A percentile compares a stretch with the other conserved stretches of the same genome.
Conservation (phyloP, 768 basidiomycete genomes). For the Suillus ampliporus region DNA sequence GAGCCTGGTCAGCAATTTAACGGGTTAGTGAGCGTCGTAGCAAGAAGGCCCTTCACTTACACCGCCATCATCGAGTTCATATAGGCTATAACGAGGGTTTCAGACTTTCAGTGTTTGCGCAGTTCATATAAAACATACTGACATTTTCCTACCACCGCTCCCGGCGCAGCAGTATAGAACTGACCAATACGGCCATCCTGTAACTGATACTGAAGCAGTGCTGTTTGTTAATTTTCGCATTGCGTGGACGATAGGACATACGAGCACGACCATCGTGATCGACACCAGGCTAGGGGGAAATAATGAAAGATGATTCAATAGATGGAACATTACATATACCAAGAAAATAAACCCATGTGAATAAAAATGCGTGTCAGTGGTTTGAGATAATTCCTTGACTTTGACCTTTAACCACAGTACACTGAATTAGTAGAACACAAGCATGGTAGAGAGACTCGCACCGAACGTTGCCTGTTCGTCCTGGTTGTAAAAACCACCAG, state of each 20-base stretch:
- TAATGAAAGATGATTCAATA: not conserved
- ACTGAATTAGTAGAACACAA: slow-evolving; percentile 6
- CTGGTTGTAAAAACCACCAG: slow-evolving; percentile 20
- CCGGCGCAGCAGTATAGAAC: slow-evolving; percentile 19
- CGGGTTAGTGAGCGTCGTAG: not conserved
- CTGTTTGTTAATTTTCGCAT: not conserved
- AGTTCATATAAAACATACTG: not conserved
- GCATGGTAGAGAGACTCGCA: not conserved
- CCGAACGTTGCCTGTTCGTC: slow-evolving; percentile 16
- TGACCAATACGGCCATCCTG: slow-evolving; percentile 8
- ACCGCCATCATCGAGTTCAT: slow-evolving; percentile 31
- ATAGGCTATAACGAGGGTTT: slow-evolving; percentile 17
- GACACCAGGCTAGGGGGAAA: slow-evolving; percentile 12
- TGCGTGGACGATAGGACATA: slow-evolving; percentile 3
- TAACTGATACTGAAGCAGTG: slow-evolving; percentile 20
- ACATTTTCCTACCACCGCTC: slow-evolving; percentile 26
- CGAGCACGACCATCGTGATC: slow-evolving; percentile 15
- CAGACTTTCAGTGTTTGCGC: not conserved
- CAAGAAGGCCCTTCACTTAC: slow-evolving; percentile 15
- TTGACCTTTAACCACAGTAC: not conserved
- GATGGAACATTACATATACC: slow-evolving; percentile 15
- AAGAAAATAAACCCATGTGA: slow-evolving; percentile 27
- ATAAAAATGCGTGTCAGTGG: slow-evolving; percentile 15
- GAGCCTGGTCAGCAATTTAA: slow-evolving; percentile 3
- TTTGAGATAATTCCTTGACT: slow-evolving; percentile 17